Evolutionary conservation across 2,329 filamentous ascomycete species (phyloP), one percentile per base, ranked within the genome.

Genomic region (Bipolaris bicolor): DNA sequence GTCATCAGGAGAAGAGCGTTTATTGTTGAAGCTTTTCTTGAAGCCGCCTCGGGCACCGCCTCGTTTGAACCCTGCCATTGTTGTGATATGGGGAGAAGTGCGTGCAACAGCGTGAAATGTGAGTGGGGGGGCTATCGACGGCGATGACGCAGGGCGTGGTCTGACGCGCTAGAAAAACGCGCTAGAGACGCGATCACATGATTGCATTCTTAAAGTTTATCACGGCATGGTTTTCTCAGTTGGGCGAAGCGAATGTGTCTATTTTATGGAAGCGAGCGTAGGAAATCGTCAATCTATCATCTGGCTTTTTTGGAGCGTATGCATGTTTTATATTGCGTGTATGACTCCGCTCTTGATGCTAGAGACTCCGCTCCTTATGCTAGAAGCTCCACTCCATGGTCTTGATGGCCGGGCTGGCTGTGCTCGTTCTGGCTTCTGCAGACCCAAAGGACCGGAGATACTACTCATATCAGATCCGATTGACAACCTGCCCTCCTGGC

Each of bases 331-430:
- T 31, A 62, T 55, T 18, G 60, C 57, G 34, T 62, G 60, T 54
- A 50, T 34, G 39, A 47, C 47, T 48, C 52, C 51, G 10, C 36
- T 52, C 40, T 52, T 61, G n/a, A 18, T 31, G 15, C n/a, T 31
- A 22, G 61, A 65, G 39, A 50, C 43, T 48, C 52, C 51, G 10
- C 36, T 55, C 44, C 52, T 61, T 18, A 18, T 33, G 15, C n/a
- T 33, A 18, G 61, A 65, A 45, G 53, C 55, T 55, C 69, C 68
- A 50, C 70, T 72, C 71, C 71, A 73, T 16, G 70, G 71, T 37
- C 71, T 63, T 22, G 63, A 58, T 15, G 70, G 64, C 39, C 70
- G 60, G 24, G 63, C 61, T 33, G 64, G 60, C 10, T 54, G 51
- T 6, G 53, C 62, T 18, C 34, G 55, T 33, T 64, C 46, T 15